phyloP scores from a whole-genome alignment of 345 rosid species.

The Pistacia vera region DNA sequence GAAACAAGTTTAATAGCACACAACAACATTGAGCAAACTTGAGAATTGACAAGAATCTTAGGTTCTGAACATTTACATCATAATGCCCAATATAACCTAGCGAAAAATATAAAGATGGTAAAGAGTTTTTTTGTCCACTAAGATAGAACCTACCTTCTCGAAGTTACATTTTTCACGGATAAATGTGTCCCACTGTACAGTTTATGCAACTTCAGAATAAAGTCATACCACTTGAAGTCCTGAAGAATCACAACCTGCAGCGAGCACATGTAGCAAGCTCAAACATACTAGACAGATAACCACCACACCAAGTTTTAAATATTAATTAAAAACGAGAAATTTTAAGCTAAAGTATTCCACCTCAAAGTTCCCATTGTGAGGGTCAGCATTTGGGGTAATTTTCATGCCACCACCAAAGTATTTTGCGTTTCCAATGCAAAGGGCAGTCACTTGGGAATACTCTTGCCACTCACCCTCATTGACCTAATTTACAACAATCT shows the following conservation, averaged over 20 bases:
- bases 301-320: neutral
- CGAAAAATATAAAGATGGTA: neutral
- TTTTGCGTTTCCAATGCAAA: slow-evolving; percentile 93
- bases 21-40: neutral
- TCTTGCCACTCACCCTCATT: slow-evolving; percentile 86
- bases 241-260: slow-evolving; percentile 87
- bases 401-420: slow-evolving; percentile 99
- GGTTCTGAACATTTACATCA: neutral
- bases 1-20: neutral
- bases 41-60: neutral
- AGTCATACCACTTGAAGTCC: slow-evolving; percentile 94
- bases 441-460: slow-evolving; percentile 77
- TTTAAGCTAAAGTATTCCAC: slow-evolving; percentile 32
- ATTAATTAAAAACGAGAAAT: neutral
- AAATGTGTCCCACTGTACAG: slow-evolving; percentile 92
- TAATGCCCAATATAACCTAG: neutral
- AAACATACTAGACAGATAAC: slow-evolving; percentile 14
- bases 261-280: slow-evolving; percentile 17
- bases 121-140: no score
- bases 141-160: slow-evolving; percentile 56
- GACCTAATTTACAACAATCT: slow-evolving; percentile 42
- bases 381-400: slow-evolving; percentile 91
- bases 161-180: slow-evolving; percentile 62
- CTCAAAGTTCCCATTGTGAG: slow-evolving; percentile 78
- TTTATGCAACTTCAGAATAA: slow-evolving; percentile 66